Evolutionary conservation across 768 basidiomycete genomes (phyloP), one percentile per base, ranked within the genome.

Genomic region (Peribolospora baueri): DNA sequence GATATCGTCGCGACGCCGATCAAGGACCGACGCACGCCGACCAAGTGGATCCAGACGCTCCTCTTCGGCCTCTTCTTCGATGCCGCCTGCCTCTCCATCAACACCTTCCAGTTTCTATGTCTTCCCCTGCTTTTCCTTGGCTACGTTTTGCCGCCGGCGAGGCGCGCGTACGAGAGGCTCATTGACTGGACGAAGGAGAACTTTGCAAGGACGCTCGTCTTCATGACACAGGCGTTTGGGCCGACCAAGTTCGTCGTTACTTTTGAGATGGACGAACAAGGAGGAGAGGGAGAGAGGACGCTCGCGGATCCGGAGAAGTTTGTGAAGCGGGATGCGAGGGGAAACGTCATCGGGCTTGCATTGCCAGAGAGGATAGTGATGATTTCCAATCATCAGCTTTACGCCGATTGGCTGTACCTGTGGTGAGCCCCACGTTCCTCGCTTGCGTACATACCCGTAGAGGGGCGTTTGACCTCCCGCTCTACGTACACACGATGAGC

Each of bases 361-460:
- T 67, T 93, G 13, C 85, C 87, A 1, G 75, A 75, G 59, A 80
- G 85, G 65, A 75, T 80, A 42, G 80, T 97, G 37, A 68, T 87
- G 58, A 84, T 88, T 61, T 77, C 84, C 10, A 98, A 98, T 65
- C 91, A 98, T 65, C 91, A 90, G 72, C 62, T 64, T 2, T 70
- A 69, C 55, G 56, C 64, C 11, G 71, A 72, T 58, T 72, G 70
- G 70, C 65, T 80, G 80, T 91, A 90, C 63, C 76, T 81, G 43
- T 95, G 67, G 68, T 42, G 11, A 6, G 11, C 37, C 36, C 48
- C 47, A 68, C 3, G 36, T 54, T 46, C 46, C 43, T 57, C 14
- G 39, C 53, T 3, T 43, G 25, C 25, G 25, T 25, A 25, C 25
- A 25, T 25, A 25, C 25, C 25, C 25, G 25, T 25, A 25, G 25